phyloP scores from a whole-genome alignment of 164 flowering plant genomes.

The Vitis labrusca region DNA sequence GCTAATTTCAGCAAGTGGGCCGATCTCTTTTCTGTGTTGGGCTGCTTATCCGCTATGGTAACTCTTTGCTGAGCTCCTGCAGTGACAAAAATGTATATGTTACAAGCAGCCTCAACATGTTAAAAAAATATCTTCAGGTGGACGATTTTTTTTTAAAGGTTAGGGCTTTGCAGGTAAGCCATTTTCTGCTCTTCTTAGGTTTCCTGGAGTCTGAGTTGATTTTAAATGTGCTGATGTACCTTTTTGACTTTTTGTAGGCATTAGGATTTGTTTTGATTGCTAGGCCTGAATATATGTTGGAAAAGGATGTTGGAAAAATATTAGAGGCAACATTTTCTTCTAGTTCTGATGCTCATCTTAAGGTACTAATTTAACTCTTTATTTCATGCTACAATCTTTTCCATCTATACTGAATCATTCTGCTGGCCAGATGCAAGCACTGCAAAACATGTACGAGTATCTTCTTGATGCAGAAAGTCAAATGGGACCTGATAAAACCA shows the following conservation, averaged over 20 bases:
- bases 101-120: conserved; percentile 50
- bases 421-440: conserved; percentile 73
- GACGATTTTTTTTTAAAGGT: conserved; percentile 77
- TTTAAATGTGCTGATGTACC: conserved; percentile 11
- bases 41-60: conserved; percentile 85
- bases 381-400: not conserved
- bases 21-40: conserved; percentile 95
- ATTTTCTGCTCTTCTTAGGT: not conserved
- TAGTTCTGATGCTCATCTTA: conserved; percentile 63
- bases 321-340: conserved; percentile 73
- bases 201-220: not conserved
- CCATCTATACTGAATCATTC: conserved; percentile 16
- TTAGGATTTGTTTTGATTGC: conserved; percentile 86
- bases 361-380: conserved; percentile 44
- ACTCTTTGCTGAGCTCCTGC: conserved; percentile 42
- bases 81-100: conserved; percentile 40
- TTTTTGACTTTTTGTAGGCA: conserved; percentile 49
- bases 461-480: conserved; percentile 92
- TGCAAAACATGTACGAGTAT: conserved; percentile 90
- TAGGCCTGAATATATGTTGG: conserved; percentile 89
- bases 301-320: conserved; percentile 71
- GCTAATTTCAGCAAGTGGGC: conserved; percentile 65
- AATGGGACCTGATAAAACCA: conserved; percentile 58
- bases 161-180: conserved; percentile 82
- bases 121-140: conserved; percentile 60